These are phyloP conservation scores for Trametes cingulata DNA, from an alignment of 768 basidiomycete genomes.

Conservation along the genomic window DNA sequence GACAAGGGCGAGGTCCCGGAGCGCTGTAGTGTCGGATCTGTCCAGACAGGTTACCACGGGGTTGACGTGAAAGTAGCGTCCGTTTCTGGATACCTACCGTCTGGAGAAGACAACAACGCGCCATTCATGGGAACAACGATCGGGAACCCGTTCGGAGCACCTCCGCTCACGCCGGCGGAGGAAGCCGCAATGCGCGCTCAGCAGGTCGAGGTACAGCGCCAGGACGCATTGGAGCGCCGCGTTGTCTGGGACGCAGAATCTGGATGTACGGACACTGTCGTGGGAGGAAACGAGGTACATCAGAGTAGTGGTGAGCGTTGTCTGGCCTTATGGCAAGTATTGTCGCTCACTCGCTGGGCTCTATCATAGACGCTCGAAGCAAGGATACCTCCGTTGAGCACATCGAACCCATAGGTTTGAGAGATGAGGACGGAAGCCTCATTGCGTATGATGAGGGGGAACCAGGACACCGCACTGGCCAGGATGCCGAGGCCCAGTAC, in stretches of 20 bases:
- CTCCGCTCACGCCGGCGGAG: slow-evolving; percentile 55
- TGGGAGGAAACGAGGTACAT: slow-evolving; percentile 47
- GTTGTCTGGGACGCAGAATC: slow-evolving; percentile 68
- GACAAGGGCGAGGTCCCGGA: slow-evolving; percentile 72
- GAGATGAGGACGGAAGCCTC: slow-evolving; percentile 56
- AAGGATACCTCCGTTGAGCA: background rate
- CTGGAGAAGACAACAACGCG: slow-evolving; percentile 58
- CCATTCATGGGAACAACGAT: slow-evolving; percentile 50
- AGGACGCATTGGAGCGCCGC: slow-evolving; percentile 62
- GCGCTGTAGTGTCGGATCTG: slow-evolving; percentile 62
- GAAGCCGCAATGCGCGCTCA: slow-evolving; percentile 54
- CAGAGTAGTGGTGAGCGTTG: background rate
- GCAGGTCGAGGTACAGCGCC: slow-evolving; percentile 58
- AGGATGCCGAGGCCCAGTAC: slow-evolving; percentile 44
- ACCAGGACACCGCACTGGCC: slow-evolving; percentile 22
- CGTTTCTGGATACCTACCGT: slow-evolving; percentile 72
- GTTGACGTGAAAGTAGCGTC: slow-evolving; percentile 74
- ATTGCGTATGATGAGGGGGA: slow-evolving; percentile 41
- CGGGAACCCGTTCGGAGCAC: slow-evolving; percentile 29
- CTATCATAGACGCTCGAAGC: background rate
- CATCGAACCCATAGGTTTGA: slow-evolving; percentile 55
- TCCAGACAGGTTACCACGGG: slow-evolving; percentile 75
- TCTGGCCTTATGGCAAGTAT: too few relatives aligned
- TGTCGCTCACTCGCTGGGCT: background rate
- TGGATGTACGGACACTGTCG: slow-evolving; percentile 48